Evolutionary conservation across 495 filamentous ascomycete species (phyloP).

Genomic region (Neurospora sp.): DNA sequence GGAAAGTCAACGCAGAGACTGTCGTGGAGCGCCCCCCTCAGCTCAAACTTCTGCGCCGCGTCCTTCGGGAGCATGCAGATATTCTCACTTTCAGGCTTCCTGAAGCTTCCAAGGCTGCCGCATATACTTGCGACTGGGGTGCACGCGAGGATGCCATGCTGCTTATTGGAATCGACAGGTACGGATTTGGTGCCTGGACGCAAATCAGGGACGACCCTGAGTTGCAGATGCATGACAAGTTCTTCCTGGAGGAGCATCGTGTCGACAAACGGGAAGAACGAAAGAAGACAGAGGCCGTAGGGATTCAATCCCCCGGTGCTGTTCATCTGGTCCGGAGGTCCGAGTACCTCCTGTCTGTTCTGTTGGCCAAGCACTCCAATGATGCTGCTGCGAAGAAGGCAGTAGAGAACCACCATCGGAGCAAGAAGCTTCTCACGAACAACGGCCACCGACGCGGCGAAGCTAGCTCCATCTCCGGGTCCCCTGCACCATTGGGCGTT

Average conservation of each 20-base stretch:
- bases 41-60: conserved; percentile 70
- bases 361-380: conserved; percentile 67
- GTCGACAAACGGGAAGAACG: conserved; percentile 94
- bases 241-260: conserved; percentile 96
- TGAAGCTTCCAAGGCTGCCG: conserved; percentile 78
- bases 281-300: conserved; percentile 61
- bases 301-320: conserved; percentile 84
- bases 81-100: conserved; percentile 73
- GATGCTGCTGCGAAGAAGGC: conserved; percentile 64
- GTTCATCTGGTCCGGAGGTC: conserved; percentile 92
- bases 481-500: conserved; percentile 41
- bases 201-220: conserved; percentile 88
- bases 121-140: conserved; percentile 83
- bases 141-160: conserved; percentile 95
- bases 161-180: conserved; percentile 79
- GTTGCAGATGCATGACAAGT: conserved; percentile 78
- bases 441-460: conserved; percentile 44
- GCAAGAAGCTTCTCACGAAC: conserved; percentile 55
- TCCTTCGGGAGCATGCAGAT: conserved; percentile 52
- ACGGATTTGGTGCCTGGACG: conserved; percentile 91
- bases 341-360: conserved; percentile 84
- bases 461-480: conserved; percentile 45
- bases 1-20: conserved; percentile 89
- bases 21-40: conserved; percentile 82
- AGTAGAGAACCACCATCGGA: conserved; percentile 83